Conservation (phyloP, 2,329 filamentous ascomycete genomes). For the Hyphodiscus sp. region DNA sequence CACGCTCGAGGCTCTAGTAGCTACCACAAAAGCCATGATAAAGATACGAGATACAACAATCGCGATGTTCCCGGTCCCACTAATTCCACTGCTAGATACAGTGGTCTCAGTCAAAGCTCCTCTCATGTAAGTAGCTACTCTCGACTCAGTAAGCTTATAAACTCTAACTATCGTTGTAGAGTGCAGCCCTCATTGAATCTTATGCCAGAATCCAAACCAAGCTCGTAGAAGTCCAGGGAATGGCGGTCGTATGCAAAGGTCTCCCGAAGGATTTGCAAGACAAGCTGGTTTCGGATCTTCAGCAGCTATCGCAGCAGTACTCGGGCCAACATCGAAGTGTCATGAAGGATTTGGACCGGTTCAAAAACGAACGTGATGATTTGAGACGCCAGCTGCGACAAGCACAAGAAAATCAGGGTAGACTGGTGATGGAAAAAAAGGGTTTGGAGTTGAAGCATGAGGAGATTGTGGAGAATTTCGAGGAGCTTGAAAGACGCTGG, state of each 20-base stretch:
- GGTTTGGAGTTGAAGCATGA: background rate
- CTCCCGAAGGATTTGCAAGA: constrained; percentile 3
- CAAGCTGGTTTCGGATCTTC: background rate
- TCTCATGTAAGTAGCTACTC: constrained; percentile 1
- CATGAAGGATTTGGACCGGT: constrained; percentile 1
- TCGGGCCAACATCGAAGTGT: constrained; percentile 1
- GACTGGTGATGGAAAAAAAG: background rate
- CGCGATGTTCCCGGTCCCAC: background rate
- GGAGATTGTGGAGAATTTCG: constrained; percentile 3
- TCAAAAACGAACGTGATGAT: constrained; percentile 3
- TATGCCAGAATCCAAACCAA: background rate
- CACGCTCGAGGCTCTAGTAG: background rate
- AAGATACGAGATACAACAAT: background rate
- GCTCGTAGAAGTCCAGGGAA: background rate
- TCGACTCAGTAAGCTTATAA: background rate
- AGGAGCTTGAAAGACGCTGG: constrained; percentile 3
- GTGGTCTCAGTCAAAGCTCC: background rate
- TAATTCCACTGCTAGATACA: background rate
- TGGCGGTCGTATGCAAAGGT: background rate
- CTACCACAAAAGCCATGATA: background rate
- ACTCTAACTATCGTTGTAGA: background rate
- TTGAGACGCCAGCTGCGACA: background rate
- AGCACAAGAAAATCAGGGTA: background rate
- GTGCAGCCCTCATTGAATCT: background rate
- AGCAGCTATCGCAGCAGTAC: constrained; percentile 3